Conservation (phyloP, 345 rosid species). For the Lumnitzera littorea region DNA sequence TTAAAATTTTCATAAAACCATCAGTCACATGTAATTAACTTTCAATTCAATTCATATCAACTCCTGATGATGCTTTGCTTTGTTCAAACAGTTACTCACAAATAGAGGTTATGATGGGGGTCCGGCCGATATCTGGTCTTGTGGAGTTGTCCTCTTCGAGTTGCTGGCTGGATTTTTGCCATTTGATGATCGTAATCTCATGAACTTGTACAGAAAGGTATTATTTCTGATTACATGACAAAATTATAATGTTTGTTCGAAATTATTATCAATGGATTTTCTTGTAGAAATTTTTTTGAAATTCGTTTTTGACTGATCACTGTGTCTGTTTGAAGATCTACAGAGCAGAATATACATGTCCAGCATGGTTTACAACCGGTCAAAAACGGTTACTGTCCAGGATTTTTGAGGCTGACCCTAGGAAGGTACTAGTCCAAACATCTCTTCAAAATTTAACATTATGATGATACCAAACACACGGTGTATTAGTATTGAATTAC, state of each 20-base stretch:
- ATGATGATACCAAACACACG: no score
- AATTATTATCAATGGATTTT: not conserved
- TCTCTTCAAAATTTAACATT: no score
- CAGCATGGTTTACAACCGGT: conserved; percentile 43
- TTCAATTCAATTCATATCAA: not conserved
- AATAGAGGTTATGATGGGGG: conserved; percentile 77
- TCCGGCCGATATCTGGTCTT: conserved; percentile 89
- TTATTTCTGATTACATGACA: not conserved
- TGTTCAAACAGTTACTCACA: conserved; percentile 51
- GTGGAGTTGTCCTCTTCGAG: conserved; percentile 86
- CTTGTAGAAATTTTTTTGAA: not conserved
- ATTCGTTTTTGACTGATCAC: conserved; percentile 1
- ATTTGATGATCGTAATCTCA: conserved; percentile 69
- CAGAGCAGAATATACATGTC: conserved; percentile 58
- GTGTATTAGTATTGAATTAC: no score
- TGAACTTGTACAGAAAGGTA: conserved; percentile 63
- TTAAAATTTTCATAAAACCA: no score
- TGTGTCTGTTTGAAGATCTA: conserved; percentile 32
- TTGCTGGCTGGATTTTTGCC: conserved; percentile 71
- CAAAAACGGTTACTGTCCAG: conserved; percentile 61
- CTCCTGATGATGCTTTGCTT: conserved; percentile 11
- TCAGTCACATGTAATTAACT: not conserved
- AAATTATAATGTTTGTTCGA: not conserved
- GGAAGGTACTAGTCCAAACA: conserved; percentile 24
- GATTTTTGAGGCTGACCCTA: conserved; percentile 64